Evolutionary conservation across 164 flowering plant species (phyloP), one percentile per base, ranked within the genome.

Genomic region (Paratinospora sagittata): DNA sequence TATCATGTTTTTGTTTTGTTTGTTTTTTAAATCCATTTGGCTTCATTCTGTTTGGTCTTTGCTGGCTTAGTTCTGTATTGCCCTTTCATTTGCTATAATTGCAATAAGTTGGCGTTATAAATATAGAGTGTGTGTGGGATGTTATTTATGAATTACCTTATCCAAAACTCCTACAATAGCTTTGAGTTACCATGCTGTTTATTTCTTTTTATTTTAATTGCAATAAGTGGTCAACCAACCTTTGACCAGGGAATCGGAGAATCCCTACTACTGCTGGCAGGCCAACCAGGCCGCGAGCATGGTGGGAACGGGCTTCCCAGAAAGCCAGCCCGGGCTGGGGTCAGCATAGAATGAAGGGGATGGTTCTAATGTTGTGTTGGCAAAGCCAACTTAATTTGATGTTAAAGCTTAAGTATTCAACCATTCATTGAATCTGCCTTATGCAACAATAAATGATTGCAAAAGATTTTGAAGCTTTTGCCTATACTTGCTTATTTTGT

Each of bases 151-250:
- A 58, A 17, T 12, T 14, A 27, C 30, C 36, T 70, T 14, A 58
- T 39, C 36, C 66, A 39, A 61, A 24, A 39, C 13, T 58, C 12
- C 8, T 58, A 33, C 34, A 4, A 39, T 14, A 37, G 57, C 36
- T 70, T 49, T 55, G 41, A 70, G 34, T 8, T 24, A n/a, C n/a
- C 17, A 19, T 64, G 74, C 68, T 24, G 43, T 41, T 65, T 69
- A 27, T 16, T 39, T 37, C 62, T 55, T 27, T 37, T 17, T 14
- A n/a, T 72, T 1, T 52, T 6, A 2, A 43, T 11, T 9, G 47
- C 12, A 43, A 43, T 43, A 43, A 14, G 47, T 9, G 12, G 47
- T 14, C 34, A 30, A 30, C 34, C 34, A 30, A 30, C 4, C 34
- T 30, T 30, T 30, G 34, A 30, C 34, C 2, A 30, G 34, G 34